phyloP scores from a whole-genome alignment of 305 asterid genomes.

The Fraxinus sp. region DNA sequence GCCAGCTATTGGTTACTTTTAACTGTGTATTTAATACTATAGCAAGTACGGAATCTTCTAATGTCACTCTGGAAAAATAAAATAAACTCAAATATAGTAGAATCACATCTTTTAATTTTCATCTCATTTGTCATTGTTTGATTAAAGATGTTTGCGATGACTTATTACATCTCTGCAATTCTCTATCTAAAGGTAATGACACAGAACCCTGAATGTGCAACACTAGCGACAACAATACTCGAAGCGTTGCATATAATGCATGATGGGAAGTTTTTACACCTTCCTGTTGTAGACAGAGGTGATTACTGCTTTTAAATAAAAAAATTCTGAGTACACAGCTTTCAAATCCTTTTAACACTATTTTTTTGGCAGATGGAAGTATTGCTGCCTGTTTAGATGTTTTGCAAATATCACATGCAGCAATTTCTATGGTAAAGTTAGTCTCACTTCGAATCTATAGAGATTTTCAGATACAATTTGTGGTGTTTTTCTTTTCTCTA shows the following conservation, averaged over 20 bases:
- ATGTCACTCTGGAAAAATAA: background rate
- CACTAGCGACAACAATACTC: conserved; percentile 74
- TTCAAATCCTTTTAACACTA: conserved; percentile 18
- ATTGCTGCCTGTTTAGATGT: conserved; percentile 76
- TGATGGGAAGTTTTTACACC: conserved; percentile 80
- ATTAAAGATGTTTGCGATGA: conserved; percentile 11
- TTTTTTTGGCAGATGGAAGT: conserved; percentile 64
- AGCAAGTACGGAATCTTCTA: background rate
- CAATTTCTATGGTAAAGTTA: conserved; percentile 72
- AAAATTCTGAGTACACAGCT: background rate
- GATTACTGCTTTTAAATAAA: conserved; percentile 20
- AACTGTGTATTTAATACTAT: background rate
- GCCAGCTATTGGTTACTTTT: background rate
- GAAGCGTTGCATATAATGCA: conserved; percentile 93
- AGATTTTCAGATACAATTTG: background rate
- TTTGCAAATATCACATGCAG: conserved; percentile 88
- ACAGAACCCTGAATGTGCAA: conserved; percentile 75
- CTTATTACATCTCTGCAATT: conserved; percentile 18
- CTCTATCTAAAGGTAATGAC: conserved; percentile 77
- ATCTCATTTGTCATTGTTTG: conserved; percentile 10
- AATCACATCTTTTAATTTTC: background rate
- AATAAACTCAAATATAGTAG: background rate
- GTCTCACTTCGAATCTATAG: conserved; percentile 18
- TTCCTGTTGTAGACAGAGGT: conserved; percentile 91
- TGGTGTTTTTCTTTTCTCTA: background rate